phyloP scores from a whole-genome alignment of 116 monocot species.

The Cymodocea nodosa region DNA sequence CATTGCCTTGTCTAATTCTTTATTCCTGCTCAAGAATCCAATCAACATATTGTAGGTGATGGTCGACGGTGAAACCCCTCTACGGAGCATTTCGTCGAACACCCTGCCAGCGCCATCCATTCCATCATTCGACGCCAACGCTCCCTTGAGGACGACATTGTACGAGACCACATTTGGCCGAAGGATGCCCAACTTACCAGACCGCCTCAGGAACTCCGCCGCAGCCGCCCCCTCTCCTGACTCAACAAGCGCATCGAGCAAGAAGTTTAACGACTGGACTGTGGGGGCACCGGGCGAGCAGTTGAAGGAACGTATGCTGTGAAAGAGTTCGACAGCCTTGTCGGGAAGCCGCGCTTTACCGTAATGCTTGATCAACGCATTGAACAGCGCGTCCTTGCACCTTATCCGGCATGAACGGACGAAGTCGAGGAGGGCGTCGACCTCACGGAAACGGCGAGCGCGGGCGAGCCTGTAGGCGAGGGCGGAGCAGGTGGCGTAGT shows the following conservation, averaged over 20 bases:
- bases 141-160: slow-evolving; percentile 64
- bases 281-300: slow-evolving; percentile 29
- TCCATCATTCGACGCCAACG: slow-evolving; percentile 7
- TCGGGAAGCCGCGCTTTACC: slow-evolving; percentile 38
- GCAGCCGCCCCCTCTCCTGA: slow-evolving; percentile 25
- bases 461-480: slow-evolving; percentile 69
- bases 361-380: slow-evolving; percentile 50
- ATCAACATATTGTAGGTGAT: slow-evolving; percentile 75
- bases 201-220: slow-evolving; percentile 11
- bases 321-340: slow-evolving; percentile 52
- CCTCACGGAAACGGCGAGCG: slow-evolving; percentile 26
- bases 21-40: slow-evolving; percentile 25
- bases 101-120: slow-evolving; percentile 22
- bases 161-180: slow-evolving; percentile 60
- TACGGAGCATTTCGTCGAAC: slow-evolving; percentile 68
- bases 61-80: slow-evolving; percentile 37
- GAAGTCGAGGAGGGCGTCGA: slow-evolving; percentile 42
- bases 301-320: slow-evolving; percentile 36
- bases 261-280: slow-evolving; percentile 49
- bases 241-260: slow-evolving; percentile 62
- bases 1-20: slow-evolving; percentile 25
- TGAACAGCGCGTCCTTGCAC: slow-evolving; percentile 39
- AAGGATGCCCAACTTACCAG: slow-evolving; percentile 16
- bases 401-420: slow-evolving; percentile 27
- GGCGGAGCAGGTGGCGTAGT: slow-evolving; percentile 40